Evolutionary conservation across 345 rosid species (phyloP).

Genomic region (Brassica incana): DNA sequence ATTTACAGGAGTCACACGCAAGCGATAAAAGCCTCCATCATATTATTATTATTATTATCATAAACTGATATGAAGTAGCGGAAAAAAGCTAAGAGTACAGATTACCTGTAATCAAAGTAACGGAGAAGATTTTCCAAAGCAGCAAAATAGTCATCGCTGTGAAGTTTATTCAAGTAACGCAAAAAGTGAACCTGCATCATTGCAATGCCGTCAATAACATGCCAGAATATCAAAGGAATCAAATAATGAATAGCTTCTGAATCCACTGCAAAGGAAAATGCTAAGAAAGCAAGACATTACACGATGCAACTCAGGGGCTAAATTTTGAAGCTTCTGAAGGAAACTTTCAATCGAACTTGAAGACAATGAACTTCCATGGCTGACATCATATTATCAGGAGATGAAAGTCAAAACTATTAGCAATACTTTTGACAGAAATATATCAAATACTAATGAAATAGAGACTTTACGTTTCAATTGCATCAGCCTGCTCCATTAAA

Average conservation of each 20-base stretch:
- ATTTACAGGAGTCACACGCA: conserved; percentile 13
- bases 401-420: conserved; percentile 12
- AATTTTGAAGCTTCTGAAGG: conserved; percentile 68
- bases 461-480: conserved; percentile 68
- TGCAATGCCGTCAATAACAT: conserved; percentile 19
- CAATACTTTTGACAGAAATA: conserved; percentile 4
- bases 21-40: conserved; percentile 15
- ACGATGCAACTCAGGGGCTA: conserved; percentile 95
- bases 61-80: not conserved
- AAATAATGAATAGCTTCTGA: conserved; percentile 17
- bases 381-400: conserved; percentile 39
- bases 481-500: conserved; percentile 84
- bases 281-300: conserved; percentile 43
- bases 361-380: conserved; percentile 75
- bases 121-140: conserved; percentile 90
- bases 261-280: not conserved
- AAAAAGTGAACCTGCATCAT: conserved; percentile 85
- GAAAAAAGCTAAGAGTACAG: conserved; percentile 22
- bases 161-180: conserved; percentile 80
- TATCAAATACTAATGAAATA: not conserved
- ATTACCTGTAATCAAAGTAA: conserved; percentile 94
- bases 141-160: conserved; percentile 85
- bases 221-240: conserved; percentile 21
- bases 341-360: conserved; percentile 62
- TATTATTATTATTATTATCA: not conserved